Base-by-base conservation (phyloP, 306 rosid genomes). In the Quercus mongolica region DNA sequence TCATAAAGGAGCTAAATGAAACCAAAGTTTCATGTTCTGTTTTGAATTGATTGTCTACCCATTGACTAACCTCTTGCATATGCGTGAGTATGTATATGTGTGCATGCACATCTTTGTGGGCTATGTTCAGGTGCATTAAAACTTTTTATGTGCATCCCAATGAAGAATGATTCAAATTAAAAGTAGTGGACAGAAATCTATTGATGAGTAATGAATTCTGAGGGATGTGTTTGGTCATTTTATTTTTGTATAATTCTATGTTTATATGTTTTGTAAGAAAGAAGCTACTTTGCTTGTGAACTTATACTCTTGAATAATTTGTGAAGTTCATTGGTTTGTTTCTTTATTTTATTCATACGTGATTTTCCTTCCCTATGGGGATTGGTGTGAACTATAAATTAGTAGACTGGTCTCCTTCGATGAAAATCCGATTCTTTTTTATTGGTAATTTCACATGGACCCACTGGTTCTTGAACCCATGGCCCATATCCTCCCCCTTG, bases 151-250 rank as follows among this genome's bases (percentile, higher is more conserved):
- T 59, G 31, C 30, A 59, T 59, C 65, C 31, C 65, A 59, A 11
- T 21, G 65, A 59, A 23, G 65, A 59, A 10, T 59, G 65, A 59
- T 11, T 10, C 25, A 49, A 49, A 49, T 10, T 10, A 23, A 59
- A 59, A 59, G 65, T 59, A 11, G 65, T 59, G 65, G 65, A 59
- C 65, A 59, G 65, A 59, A 59, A 9, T 74, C 68, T 55, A 20
- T 75, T 84, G 92, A 80, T 56, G 92, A 86, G 51, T 82, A 65
- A 58, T 64, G 5, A 67, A 63, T 76, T 80, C 89, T 84, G 90
- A 86, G 92, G 92, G 92, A 74, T 83, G 64, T 59, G 26, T 25
- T 41, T 23, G 46, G 44, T 73, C 61, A 69, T n/a, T 46, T 59
- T 28, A 44, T 10, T 18, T 5, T 31, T 74, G 9, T 20, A 35